Conservation (phyloP, 179 eudicot species). For the Beta lomatogona region DNA sequence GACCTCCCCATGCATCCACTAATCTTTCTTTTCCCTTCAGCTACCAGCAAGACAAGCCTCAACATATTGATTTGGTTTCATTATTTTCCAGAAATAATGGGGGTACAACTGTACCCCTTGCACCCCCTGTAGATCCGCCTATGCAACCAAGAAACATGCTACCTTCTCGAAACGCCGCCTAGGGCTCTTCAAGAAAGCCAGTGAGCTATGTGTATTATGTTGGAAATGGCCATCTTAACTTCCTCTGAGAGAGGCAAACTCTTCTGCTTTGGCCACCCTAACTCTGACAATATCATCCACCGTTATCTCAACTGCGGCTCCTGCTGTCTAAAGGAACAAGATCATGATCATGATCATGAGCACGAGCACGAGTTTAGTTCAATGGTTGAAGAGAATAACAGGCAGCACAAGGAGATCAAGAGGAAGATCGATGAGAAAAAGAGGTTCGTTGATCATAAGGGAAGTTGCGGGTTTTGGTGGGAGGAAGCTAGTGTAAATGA, state of each 20-base stretch:
- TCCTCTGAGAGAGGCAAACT: constrained; percentile 41
- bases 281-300: constrained; percentile 26
- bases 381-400: constrained; percentile 16
- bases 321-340: background rate
- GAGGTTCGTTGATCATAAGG: background rate
- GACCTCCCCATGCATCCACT: too few species aligned
- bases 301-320: constrained; percentile 26
- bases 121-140: too few species aligned
- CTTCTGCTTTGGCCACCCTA: constrained; percentile 38
- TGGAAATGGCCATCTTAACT: constrained; percentile 33
- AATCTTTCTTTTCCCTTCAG: too few species aligned
- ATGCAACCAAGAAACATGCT: constrained; percentile 29
- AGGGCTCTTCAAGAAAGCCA: constrained; percentile 47
- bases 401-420: constrained; percentile 12
- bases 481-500: constrained; percentile 17
- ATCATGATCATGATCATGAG: too few species aligned
- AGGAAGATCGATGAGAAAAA: constrained; percentile 21
- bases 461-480: constrained; percentile 28
- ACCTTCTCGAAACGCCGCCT: constrained; percentile 43
- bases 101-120: too few species aligned
- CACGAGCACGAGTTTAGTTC: background rate
- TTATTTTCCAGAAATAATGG: too few species aligned
- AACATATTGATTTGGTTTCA: too few species aligned
- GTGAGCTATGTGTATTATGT: constrained; percentile 36
- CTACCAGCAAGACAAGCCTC: too few species aligned